Conservation (phyloP, 1,139 yeast genomes). For the Hyphopichia pseudoburtonii region DNA sequence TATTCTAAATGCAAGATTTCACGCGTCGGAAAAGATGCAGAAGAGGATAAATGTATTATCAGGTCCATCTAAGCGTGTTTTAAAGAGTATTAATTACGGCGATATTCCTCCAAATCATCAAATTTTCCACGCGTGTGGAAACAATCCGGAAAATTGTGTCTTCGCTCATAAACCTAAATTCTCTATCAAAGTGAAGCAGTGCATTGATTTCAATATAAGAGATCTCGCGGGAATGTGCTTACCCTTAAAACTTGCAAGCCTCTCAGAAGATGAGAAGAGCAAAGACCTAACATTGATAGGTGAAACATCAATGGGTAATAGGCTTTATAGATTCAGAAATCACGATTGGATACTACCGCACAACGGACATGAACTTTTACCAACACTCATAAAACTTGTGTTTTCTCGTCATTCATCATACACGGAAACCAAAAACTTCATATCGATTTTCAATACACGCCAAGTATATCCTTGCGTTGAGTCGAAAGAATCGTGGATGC, state of each 20-base stretch:
- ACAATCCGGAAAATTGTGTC: slow-evolving; percentile 11
- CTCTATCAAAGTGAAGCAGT: slow-evolving; percentile 32
- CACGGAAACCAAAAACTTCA: slow-evolving; percentile 41
- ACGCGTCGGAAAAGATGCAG: slow-evolving; percentile 24
- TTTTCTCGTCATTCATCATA: slow-evolving; percentile 60
- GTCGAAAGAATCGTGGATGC: slow-evolving; percentile 32
- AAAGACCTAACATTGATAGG: slow-evolving; percentile 13
- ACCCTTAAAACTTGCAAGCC: slow-evolving; percentile 21
- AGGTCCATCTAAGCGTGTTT: no score
- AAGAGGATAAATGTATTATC: slow-evolving; percentile 13
- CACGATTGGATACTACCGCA: slow-evolving; percentile 29
- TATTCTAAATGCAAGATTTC: slow-evolving; percentile 31
- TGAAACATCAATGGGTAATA: slow-evolving; percentile 23
- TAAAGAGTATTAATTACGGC: neutral
- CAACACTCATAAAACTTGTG: slow-evolving; percentile 37
- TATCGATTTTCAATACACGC: slow-evolving; percentile 36
- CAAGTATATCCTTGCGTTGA: slow-evolving; percentile 50
- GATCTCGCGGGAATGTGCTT: slow-evolving; percentile 30
- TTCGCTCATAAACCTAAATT: slow-evolving; percentile 9
- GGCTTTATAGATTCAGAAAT: slow-evolving; percentile 21
- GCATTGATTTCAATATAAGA: slow-evolving; percentile 39
- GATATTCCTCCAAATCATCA: neutral
- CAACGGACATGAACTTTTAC: slow-evolving; percentile 33
- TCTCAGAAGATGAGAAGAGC: slow-evolving; percentile 15
- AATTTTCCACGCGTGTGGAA: slow-evolving; percentile 31